Conservation (phyloP, 768 basidiomycete species). For the Porphyrellus cyaneotinctus region DNA sequence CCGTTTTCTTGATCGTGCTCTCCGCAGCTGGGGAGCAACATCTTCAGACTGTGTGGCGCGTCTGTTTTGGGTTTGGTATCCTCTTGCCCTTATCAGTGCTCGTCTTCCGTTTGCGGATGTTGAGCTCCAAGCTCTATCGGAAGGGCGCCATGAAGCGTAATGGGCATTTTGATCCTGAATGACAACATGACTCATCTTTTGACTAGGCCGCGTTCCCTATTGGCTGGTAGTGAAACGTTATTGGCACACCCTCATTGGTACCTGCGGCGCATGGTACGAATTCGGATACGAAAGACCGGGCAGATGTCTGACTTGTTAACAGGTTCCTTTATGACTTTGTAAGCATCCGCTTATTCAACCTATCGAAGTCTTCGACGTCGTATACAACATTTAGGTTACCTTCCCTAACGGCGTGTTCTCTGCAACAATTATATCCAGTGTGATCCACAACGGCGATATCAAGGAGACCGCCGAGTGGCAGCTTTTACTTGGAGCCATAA, state of each 20-base stretch:
- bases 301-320: constrained; percentile 3
- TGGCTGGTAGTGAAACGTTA: constrained; percentile 55
- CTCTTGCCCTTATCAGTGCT: constrained; percentile 63
- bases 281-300: not conserved
- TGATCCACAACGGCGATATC: constrained; percentile 53
- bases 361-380: not conserved
- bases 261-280: constrained; percentile 63
- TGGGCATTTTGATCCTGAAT: constrained; percentile 3
- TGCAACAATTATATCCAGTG: constrained; percentile 61
- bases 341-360: constrained; percentile 1
- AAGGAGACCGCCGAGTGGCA: constrained; percentile 66
- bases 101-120: constrained; percentile 68
- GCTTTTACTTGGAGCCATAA: constrained; percentile 57
- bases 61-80: constrained; percentile 62
- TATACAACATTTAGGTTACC: constrained; percentile 41
- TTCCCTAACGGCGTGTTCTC: constrained; percentile 74
- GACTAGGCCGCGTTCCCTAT: constrained; percentile 56
- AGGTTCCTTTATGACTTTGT: constrained; percentile 74
- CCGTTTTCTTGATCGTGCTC: constrained; percentile 64
- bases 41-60: constrained; percentile 63
- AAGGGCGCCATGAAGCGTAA: constrained; percentile 63
- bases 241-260: constrained; percentile 68
- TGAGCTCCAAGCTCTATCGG: constrained; percentile 60
- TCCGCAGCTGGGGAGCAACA: constrained; percentile 62
- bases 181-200: constrained; percentile 2